These are phyloP conservation scores for Hydnomerulius pinastri DNA, from an alignment of 768 basidiomycete species.

Conservation along the genomic window DNA sequence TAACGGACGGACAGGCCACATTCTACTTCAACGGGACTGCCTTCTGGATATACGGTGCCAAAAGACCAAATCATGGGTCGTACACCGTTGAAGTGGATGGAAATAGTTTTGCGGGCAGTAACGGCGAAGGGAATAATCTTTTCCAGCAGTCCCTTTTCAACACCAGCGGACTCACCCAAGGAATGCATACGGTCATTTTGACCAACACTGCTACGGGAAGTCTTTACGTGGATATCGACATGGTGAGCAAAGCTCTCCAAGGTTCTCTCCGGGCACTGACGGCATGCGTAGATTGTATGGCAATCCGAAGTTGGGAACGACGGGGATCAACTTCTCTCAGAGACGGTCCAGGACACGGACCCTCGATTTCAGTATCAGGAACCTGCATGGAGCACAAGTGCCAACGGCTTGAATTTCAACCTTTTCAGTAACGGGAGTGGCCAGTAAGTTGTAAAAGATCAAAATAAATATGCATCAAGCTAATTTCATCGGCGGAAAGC, in stretches of 20 bases:
- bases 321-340: conserved; percentile 16
- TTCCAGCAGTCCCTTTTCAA: conserved; percentile 48
- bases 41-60: conserved; percentile 52
- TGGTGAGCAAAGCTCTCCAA: no score
- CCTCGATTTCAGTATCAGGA: conserved; percentile 40
- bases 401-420: conserved; percentile 34
- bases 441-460: conserved; percentile 31
- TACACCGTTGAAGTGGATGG: conserved; percentile 47
- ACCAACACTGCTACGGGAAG: conserved; percentile 36
- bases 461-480: background rate
- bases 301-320: conserved; percentile 25
- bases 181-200: conserved; percentile 36
- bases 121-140: conserved; percentile 28
- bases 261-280: no score
- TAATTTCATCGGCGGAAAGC: conserved; percentile 22
- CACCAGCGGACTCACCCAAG: conserved; percentile 32
- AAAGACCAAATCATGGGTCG: conserved; percentile 46
- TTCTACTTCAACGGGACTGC: conserved; percentile 53
- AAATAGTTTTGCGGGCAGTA: conserved; percentile 22
- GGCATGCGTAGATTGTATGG: conserved; percentile 26
- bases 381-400: conserved; percentile 36
- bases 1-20: conserved; percentile 32
- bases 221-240: conserved; percentile 48
- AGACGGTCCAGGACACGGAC: conserved; percentile 36
- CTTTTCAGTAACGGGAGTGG: conserved; percentile 45